Evolutionary conservation across 768 basidiomycete genomes (phyloP).

Genomic region (Hemileccinum impolitum): DNA sequence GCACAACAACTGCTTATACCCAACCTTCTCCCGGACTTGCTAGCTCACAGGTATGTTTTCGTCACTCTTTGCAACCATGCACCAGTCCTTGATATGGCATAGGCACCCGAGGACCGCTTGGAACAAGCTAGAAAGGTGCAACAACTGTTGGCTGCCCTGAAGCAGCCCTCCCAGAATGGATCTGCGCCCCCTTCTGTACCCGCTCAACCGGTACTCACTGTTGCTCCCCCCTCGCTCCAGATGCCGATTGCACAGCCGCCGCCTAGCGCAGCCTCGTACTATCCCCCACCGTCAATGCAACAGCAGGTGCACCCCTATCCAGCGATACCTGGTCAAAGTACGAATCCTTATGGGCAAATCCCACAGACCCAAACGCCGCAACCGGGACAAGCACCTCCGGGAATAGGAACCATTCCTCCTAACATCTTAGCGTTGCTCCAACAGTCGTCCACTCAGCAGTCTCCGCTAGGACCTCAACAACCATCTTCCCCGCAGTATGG

Average conservation of each 20-base stretch:
- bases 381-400: constrained; percentile 33
- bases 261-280: constrained; percentile 38
- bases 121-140: constrained; percentile 88
- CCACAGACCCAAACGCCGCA: constrained; percentile 29
- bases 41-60: constrained; percentile 31
- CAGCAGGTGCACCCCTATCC: constrained; percentile 24
- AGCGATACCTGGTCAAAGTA: constrained; percentile 14
- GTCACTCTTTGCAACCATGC: not conserved
- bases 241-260: constrained; percentile 35
- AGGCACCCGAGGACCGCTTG: constrained; percentile 63
- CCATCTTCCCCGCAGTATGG: constrained; percentile 30
- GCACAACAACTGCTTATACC: constrained; percentile 18
- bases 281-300: constrained; percentile 38
- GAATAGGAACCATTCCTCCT: constrained; percentile 50
- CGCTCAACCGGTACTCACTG: constrained; percentile 30
- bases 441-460: constrained; percentile 40
- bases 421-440: constrained; percentile 70
- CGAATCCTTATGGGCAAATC: constrained; percentile 30
- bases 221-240: constrained; percentile 32
- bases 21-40: constrained; percentile 21
- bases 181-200: constrained; percentile 12
- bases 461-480: constrained; percentile 32
- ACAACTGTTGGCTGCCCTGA: constrained; percentile 76
- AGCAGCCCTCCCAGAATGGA: constrained; percentile 60
- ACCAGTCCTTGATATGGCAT: constrained; percentile 1